A percentile compares a stretch with the other conserved stretches of the same genome.
phyloP scores from a whole-genome alignment of 2,329 filamentous ascomycete species.

The Phialemoniopsis sp. region DNA sequence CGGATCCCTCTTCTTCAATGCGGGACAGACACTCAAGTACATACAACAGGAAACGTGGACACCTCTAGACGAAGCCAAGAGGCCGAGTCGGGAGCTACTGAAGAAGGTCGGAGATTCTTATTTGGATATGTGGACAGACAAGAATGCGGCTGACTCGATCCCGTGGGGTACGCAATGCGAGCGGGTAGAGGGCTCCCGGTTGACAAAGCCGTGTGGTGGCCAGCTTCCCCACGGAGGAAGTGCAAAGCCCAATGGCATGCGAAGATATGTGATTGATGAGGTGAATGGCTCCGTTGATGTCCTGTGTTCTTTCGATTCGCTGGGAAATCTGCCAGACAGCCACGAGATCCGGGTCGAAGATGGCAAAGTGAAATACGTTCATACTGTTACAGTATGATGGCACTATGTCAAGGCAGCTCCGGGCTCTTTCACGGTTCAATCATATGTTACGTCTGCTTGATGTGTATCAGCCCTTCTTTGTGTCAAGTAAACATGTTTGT shows the following conservation, averaged over 20 bases:
- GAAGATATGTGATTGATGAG: slow-evolving; percentile 31
- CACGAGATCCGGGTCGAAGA: slow-evolving; percentile 25
- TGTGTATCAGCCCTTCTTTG: no score
- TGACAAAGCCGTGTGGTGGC: slow-evolving; percentile 23
- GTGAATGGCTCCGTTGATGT: slow-evolving; percentile 26
- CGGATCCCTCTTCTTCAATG: slow-evolving; percentile 30
- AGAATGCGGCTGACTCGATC: slow-evolving; percentile 23
- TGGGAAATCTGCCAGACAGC: slow-evolving; percentile 24
- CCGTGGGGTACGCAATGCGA: slow-evolving; percentile 29
- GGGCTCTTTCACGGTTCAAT: no score
- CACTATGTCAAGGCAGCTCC: no score
- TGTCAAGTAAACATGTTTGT: no score
- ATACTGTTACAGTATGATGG: slow-evolving; percentile 25
- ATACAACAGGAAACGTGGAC: slow-evolving; percentile 25
- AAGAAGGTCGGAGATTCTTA: slow-evolving; percentile 28
- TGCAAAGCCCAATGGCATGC: slow-evolving; percentile 19
- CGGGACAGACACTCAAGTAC: slow-evolving; percentile 22
- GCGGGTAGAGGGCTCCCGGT: slow-evolving; percentile 25
- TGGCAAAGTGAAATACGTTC: slow-evolving; percentile 29
- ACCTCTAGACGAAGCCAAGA: slow-evolving; percentile 14
- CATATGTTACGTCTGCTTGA: no score
- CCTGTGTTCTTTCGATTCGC: slow-evolving; percentile 25
- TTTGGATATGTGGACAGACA: slow-evolving; percentile 31
- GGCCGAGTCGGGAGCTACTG: slow-evolving; percentile 21
- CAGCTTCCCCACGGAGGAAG: slow-evolving; percentile 23